Percentiles rank a stretch among this genome's conserved stretches.
Conservation (phyloP, 352 stramenopile genomes). For the Pythium phragmiticola region DNA sequence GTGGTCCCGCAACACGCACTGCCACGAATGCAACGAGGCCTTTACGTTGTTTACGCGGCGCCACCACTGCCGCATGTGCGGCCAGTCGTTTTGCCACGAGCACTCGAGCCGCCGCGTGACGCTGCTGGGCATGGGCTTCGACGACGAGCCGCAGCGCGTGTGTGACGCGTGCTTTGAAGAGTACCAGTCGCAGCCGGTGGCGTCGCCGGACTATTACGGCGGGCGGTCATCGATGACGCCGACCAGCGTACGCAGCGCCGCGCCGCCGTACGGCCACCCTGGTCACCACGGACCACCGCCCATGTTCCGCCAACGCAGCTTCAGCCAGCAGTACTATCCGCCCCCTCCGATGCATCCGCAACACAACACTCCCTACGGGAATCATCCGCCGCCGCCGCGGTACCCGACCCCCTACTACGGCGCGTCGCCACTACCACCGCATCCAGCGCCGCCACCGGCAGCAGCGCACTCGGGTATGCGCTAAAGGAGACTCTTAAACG, state of each 20-base stretch:
- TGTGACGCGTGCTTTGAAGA: conserved; percentile 85
- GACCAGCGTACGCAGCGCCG: conserved; percentile 18
- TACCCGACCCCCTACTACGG: conserved; percentile 24
- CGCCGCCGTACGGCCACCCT: conserved; percentile 3
- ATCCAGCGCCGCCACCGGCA: not conserved
- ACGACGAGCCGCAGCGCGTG: conserved; percentile 81
- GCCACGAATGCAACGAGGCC: conserved; percentile 79
- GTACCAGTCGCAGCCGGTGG: conserved; percentile 45
- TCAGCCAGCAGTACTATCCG: conserved; percentile 31
- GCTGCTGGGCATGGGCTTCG: conserved; percentile 76
- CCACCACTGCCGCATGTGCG: conserved; percentile 87
- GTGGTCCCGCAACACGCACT: conserved; percentile 78
- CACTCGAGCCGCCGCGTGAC: conserved; percentile 77
- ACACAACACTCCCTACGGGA: conserved; percentile 10
- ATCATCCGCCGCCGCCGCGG: conserved; percentile 16
- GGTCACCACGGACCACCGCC: conserved; percentile 3
- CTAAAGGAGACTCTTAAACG: no score
- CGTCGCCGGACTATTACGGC: conserved; percentile 28
- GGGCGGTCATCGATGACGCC: conserved; percentile 13
- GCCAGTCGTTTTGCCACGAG: conserved; percentile 86
- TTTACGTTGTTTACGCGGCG: conserved; percentile 85
- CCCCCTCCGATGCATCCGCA: not conserved
- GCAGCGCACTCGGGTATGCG: not conserved
- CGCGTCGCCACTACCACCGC: conserved; percentile 13
- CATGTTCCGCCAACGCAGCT: conserved; percentile 29